Evolutionary conservation across 2,329 filamentous ascomycete genomes (phyloP).

Genomic region (Botrytis tulipae): DNA sequence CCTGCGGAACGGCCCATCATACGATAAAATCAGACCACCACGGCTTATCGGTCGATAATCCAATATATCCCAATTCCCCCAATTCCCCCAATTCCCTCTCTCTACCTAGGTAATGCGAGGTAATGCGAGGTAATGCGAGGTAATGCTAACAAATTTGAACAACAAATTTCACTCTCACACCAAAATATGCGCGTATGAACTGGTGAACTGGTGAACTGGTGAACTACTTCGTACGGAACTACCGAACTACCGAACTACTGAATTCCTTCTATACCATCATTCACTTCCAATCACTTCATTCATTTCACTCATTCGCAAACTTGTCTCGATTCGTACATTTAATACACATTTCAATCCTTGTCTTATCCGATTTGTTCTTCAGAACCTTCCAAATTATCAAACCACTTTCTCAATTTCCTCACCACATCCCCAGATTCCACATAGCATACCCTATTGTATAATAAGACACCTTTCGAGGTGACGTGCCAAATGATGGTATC

Average conservation of each 20-base stretch:
- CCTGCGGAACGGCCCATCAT: slow-evolving; percentile 1
- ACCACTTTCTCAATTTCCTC: slow-evolving; percentile 5
- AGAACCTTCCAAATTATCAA: neutral
- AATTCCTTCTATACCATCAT: neutral
- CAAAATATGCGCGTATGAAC: neutral
- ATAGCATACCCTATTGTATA: neutral
- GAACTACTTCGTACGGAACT: no score
- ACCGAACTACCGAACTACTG: no score
- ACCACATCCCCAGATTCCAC: neutral
- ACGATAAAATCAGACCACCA: slow-evolving; percentile 16
- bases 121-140: no score
- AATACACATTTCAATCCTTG: neutral
- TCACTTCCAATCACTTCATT: neutral
- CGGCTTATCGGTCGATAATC: slow-evolving; percentile 1
- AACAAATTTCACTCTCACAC: neutral
- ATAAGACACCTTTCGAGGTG: neutral
- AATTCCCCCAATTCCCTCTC: neutral
- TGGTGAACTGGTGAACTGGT: neutral
- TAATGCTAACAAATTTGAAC: neutral
- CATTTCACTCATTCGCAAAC: neutral
- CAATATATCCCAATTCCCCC: neutral
- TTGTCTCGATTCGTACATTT: neutral
- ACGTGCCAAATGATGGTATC: slow-evolving; percentile 28
- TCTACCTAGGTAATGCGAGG: no score
- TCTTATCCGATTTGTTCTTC: neutral